phyloP scores from a whole-genome alignment of 140 eudicot species.

The Stevia rebaudiana region DNA sequence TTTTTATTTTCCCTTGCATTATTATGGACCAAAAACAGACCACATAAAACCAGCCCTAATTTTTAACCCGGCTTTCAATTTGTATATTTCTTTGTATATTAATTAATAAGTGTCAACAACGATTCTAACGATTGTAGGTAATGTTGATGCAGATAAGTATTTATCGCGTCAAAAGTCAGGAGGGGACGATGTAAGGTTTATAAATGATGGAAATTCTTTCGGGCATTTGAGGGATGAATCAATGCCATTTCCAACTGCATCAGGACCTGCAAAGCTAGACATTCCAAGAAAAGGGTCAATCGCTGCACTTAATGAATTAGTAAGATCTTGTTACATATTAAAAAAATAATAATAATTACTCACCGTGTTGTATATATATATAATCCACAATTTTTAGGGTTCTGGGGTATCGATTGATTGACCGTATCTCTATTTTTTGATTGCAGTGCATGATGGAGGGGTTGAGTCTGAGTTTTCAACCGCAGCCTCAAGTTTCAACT shows the following conservation, averaged over 20 bases:
- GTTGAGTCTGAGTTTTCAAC: constrained; percentile 53
- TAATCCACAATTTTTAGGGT: background rate
- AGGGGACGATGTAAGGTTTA: constrained; percentile 52
- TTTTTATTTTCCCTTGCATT: background rate
- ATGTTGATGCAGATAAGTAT: constrained; percentile 61
- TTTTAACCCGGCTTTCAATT: background rate
- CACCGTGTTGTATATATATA: background rate
- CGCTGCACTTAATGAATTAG: constrained; percentile 81
- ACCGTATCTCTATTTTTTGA: background rate
- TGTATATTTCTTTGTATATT: background rate
- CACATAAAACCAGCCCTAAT: background rate
- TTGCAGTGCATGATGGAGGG: constrained; percentile 87
- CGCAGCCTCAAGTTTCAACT: constrained; percentile 58
- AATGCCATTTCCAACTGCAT: constrained; percentile 34
- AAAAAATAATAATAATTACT: background rate
- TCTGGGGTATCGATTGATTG: constrained; percentile 6
- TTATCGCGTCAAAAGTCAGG: constrained; percentile 44
- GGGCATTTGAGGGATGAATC: constrained; percentile 52
- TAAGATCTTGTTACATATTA: constrained; percentile 25
- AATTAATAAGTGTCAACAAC: background rate
- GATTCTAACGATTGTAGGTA: constrained; percentile 13
- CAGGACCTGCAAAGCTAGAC: constrained; percentile 53
- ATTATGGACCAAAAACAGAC: background rate
- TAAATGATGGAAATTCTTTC: constrained; percentile 41
- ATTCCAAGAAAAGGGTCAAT: constrained; percentile 56